Conservation (phyloP, 805 yeast species). For the Torulaspora franciscae region DNA sequence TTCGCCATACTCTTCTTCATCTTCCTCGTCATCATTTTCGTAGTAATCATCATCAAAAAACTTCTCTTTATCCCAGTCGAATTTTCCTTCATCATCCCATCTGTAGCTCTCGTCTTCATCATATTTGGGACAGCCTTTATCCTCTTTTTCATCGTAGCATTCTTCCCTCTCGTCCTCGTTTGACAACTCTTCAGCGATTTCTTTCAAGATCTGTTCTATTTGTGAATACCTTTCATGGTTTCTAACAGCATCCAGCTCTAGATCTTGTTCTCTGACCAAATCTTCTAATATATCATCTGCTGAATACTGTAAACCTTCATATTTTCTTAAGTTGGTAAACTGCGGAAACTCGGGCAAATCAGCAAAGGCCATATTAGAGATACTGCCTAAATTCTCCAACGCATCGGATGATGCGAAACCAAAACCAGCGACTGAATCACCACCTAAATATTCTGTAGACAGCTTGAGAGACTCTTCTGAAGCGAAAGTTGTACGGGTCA, state of each 20-base stretch:
- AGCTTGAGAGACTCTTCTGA: slow-evolving; percentile 9
- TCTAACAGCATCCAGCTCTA: slow-evolving; percentile 7
- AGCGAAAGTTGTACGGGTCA: slow-evolving; percentile 3
- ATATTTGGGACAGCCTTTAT: background rate
- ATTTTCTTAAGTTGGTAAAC: slow-evolving; percentile 26
- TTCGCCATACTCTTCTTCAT: slow-evolving; percentile 2
- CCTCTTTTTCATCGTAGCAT: slow-evolving; percentile 1
- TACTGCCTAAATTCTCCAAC: slow-evolving; percentile 18
- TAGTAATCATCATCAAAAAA: background rate
- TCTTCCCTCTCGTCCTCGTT: background rate
- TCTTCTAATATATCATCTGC: slow-evolving; percentile 11
- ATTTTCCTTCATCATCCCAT: background rate
- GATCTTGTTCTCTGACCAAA: slow-evolving; percentile 6
- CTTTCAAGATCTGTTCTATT: slow-evolving; percentile 13
- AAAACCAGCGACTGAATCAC: slow-evolving; percentile 19
- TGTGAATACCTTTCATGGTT: slow-evolving; percentile 12
- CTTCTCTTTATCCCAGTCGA: slow-evolving; percentile 1
- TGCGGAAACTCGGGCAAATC: slow-evolving; percentile 29
- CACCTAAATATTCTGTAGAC: slow-evolving; percentile 22
- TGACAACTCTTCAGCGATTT: slow-evolving; percentile 10
- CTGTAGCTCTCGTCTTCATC: slow-evolving; percentile 1
- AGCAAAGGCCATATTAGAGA: slow-evolving; percentile 28
- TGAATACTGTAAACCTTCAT: slow-evolving; percentile 12
- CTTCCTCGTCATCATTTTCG: background rate
- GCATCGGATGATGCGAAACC: slow-evolving; percentile 22